Evolutionary conservation across 2,329 filamentous ascomycete species (phyloP).

Genomic region (Neonectria coccinea): DNA sequence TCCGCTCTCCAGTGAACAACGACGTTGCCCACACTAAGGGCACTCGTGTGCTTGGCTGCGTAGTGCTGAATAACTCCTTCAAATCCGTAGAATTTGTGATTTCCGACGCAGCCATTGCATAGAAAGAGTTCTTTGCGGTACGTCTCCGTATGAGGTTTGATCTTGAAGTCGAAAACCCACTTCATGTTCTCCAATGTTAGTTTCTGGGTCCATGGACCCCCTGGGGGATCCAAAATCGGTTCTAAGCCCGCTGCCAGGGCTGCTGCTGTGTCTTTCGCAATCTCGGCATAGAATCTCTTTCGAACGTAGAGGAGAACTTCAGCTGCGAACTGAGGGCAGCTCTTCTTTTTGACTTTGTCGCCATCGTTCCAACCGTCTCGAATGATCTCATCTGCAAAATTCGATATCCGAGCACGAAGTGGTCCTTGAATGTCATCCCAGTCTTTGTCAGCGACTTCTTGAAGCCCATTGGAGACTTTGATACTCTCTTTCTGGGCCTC

Average conservation of each 20-base stretch:
- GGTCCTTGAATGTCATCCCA: constrained; percentile 79
- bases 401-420: constrained; percentile 72
- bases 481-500: constrained; percentile 6
- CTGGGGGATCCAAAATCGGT: constrained; percentile 60
- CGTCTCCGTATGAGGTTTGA: constrained; percentile 75
- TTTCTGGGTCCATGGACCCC: constrained; percentile 68
- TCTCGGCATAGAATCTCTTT: constrained; percentile 72
- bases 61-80: constrained; percentile 86
- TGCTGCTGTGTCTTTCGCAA: constrained; percentile 64
- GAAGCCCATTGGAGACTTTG: constrained; percentile 26
- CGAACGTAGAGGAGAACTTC: constrained; percentile 77
- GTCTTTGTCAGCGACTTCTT: constrained; percentile 72
- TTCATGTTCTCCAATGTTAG: constrained; percentile 88
- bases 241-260: constrained; percentile 59
- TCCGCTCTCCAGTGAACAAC: constrained; percentile 84
- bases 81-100: constrained; percentile 77
- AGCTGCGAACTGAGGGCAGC: constrained; percentile 75
- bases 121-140: constrained; percentile 79
- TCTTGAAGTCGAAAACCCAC: constrained; percentile 82
- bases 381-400: constrained; percentile 78
- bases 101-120: constrained; percentile 76
- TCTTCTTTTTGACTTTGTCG: constrained; percentile 71
- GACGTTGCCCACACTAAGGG: constrained; percentile 76
- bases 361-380: constrained; percentile 73
- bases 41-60: constrained; percentile 81